Percentiles rank a stretch among this genome's conserved stretches.
phyloP scores from a whole-genome alignment of 768 basidiomycete genomes.

The Rhizopogon vinicolor region DNA sequence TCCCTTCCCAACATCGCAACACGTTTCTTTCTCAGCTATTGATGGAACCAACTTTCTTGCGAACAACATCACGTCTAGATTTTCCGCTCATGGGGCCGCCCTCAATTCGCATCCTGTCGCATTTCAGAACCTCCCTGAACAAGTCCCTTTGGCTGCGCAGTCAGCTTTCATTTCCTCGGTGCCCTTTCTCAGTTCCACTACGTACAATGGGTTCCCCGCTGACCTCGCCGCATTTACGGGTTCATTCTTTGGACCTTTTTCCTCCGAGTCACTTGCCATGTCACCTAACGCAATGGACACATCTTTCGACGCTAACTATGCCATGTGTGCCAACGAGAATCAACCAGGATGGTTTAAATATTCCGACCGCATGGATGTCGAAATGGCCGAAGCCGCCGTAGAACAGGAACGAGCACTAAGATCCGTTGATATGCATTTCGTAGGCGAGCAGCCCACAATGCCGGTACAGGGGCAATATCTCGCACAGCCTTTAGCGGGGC shows the following conservation, averaged over 20 bases:
- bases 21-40: not conserved
- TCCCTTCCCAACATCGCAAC: too few relatives aligned
- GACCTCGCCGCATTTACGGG: not conserved
- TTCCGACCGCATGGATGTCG: not conserved
- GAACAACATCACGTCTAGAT: not conserved
- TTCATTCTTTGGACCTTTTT: not conserved
- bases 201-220: not conserved
- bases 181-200: not conserved
- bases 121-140: not conserved
- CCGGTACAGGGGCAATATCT: not conserved
- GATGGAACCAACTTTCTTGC: not conserved
- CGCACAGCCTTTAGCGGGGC: not conserved
- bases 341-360: not conserved
- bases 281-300: not conserved
- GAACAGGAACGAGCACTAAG: too few relatives aligned
- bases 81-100: not conserved
- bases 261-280: not conserved
- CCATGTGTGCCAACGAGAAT: not conserved
- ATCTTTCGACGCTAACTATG: not conserved
- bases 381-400: not conserved
- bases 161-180: not conserved
- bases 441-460: too few relatives aligned
- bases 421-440: too few relatives aligned
- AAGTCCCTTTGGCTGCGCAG: not conserved
- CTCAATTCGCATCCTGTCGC: not conserved